A percentile compares a stretch with the other conserved stretches of the same genome.
Evolutionary conservation across 139 green algal genomes (phyloP).

Genomic region (Micractinium conductrix): DNA sequence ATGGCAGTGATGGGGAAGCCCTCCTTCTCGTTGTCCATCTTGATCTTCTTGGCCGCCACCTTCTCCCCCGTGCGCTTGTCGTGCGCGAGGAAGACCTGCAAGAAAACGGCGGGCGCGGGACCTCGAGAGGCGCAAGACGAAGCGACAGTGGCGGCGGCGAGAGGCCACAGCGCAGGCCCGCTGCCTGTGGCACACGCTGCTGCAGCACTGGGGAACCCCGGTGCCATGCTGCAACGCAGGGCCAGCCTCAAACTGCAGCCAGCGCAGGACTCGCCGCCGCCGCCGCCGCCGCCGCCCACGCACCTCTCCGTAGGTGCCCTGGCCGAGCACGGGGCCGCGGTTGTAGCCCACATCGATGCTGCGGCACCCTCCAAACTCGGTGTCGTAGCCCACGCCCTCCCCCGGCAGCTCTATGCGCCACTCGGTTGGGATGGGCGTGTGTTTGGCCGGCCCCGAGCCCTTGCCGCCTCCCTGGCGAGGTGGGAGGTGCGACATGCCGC

Average conservation of each 20-base stretch:
- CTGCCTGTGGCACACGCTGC: too few relatives aligned
- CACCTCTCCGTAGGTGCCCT: conserved; percentile 89
- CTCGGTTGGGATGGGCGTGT: conserved; percentile 34
- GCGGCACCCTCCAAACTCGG: conserved; percentile 71
- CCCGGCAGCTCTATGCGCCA: conserved; percentile 69
- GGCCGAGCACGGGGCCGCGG: conserved; percentile 74
- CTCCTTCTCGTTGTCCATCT: conserved; percentile 99
- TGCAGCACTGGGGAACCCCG: too few relatives aligned
- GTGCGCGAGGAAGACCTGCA: conserved; percentile 52
- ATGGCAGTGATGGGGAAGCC: conserved; percentile 99
- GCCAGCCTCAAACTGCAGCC: too few relatives aligned
- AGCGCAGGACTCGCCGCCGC: background rate
- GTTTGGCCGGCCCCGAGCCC: background rate
- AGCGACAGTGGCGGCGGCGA: background rate
- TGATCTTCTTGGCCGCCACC: conserved; percentile 97
- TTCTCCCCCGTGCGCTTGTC: conserved; percentile 58
- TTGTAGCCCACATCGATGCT: conserved; percentile 73
- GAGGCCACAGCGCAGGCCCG: too few relatives aligned
- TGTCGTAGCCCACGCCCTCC: conserved; percentile 32
- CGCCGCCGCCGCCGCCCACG: background rate
- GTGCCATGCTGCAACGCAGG: too few relatives aligned
- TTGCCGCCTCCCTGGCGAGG: conserved; percentile 5
- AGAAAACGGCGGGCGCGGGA: too few relatives aligned
- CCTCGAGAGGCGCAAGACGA: background rate
- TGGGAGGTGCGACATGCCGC: background rate